phyloP scores from a whole-genome alignment of 2,329 filamentous ascomycete genomes.

The Bertia moriformis region DNA sequence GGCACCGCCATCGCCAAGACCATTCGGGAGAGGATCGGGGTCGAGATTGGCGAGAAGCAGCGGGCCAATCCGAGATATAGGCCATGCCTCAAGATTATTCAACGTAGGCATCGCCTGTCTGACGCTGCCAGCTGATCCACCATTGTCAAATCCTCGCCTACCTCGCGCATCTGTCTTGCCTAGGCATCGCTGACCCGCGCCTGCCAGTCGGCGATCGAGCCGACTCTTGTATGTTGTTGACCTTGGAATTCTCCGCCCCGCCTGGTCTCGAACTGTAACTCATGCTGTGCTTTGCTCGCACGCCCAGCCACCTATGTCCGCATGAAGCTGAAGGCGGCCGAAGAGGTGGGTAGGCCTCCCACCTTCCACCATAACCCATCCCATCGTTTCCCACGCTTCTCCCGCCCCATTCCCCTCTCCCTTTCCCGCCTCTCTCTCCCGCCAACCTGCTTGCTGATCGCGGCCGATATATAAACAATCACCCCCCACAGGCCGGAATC shows the following conservation, averaged over 20 bases:
- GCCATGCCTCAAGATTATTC: conserved; percentile 84
- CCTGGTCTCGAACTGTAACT: too few species aligned
- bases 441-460: neutral
- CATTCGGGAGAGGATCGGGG: conserved; percentile 70
- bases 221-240: conserved; percentile 70
- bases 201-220: conserved; percentile 77
- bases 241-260: conserved; percentile 1
- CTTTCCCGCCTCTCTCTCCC: conserved; percentile 4
- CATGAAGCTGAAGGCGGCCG: conserved; percentile 96
- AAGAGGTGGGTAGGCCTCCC: conserved; percentile 51
- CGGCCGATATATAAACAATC: too few species aligned
- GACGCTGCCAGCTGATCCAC: conserved; percentile 2
- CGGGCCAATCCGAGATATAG: conserved; percentile 72
- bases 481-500: conserved; percentile 68
- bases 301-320: conserved; percentile 92
- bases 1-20: conserved; percentile 86
- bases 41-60: conserved; percentile 71
- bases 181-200: too few species aligned
- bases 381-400: too few species aligned
- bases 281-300: too few species aligned
- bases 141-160: conserved; percentile 4
- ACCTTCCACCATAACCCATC: too few species aligned
- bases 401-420: too few species aligned
- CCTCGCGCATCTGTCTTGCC: too few species aligned
- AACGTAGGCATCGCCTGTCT: conserved; percentile 44